A percentile compares a stretch with the other conserved stretches of the same genome.
These are phyloP conservation scores for Lecanicillium sp. DNA, from an alignment of 2,329 filamentous ascomycete genomes.

Conservation along the genomic window DNA sequence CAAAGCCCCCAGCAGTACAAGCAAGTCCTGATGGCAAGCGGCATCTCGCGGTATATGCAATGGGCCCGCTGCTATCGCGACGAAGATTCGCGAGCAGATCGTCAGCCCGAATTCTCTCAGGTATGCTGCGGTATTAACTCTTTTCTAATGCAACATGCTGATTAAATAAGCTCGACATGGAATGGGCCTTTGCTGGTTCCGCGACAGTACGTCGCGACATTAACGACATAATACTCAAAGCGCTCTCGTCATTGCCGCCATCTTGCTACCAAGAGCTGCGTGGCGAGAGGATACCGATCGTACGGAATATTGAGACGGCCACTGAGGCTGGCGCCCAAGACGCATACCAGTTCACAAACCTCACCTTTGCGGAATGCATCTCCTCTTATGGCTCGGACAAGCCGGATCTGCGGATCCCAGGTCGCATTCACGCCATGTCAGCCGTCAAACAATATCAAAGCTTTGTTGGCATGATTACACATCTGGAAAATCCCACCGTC, in stretches of 20 bases:
- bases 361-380: slow-evolving; percentile 54
- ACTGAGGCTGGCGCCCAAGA: slow-evolving; percentile 14
- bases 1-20: slow-evolving; percentile 99
- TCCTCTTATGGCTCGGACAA: slow-evolving; percentile 80
- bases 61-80: slow-evolving; percentile 94
- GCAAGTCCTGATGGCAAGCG: slow-evolving; percentile 92
- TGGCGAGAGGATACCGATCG: slow-evolving; percentile 28
- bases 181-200: slow-evolving; percentile 77
- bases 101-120: slow-evolving; percentile 97
- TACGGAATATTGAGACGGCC: slow-evolving; percentile 21
- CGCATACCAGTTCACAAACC: slow-evolving; percentile 26
- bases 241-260: slow-evolving; percentile 24
- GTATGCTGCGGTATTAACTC: slow-evolving; percentile 39
- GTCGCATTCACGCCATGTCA: slow-evolving; percentile 58
- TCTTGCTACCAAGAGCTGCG: slow-evolving; percentile 59
- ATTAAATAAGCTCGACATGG: slow-evolving; percentile 84
- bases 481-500: slow-evolving; percentile 60
- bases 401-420: slow-evolving; percentile 74
- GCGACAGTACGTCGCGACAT: slow-evolving; percentile 28
- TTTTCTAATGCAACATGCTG: no score
- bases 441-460: slow-evolving; percentile 50
- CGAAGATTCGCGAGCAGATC: slow-evolving; percentile 84
- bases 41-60: slow-evolving; percentile 78
- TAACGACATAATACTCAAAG: slow-evolving; percentile 28
- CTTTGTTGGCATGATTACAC: slow-evolving; percentile 70